phyloP scores from a whole-genome alignment of 2,329 filamentous ascomycete species.

The Paramyrothecium sp. region DNA sequence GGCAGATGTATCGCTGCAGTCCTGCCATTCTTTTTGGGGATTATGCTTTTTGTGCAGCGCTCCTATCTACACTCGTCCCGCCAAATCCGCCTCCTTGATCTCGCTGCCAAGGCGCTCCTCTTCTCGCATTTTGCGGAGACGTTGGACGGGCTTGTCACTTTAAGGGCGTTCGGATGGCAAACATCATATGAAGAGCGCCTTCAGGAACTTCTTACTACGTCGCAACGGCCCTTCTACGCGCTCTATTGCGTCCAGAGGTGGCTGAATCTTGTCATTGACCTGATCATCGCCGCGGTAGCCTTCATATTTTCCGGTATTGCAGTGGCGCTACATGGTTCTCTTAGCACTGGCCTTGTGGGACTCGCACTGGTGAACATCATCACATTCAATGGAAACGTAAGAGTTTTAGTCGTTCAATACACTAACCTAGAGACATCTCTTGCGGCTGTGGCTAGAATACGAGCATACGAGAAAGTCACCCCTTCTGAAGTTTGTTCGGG shows the following conservation, averaged over 20 bases:
- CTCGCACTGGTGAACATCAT: conserved; percentile 37
- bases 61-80: conserved; percentile 59
- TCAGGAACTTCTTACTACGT: conserved; percentile 23
- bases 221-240: conserved; percentile 40
- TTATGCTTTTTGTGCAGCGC: conserved; percentile 49
- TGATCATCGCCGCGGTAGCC: conserved; percentile 47
- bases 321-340: conserved; percentile 31
- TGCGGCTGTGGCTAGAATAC: conserved; percentile 20
- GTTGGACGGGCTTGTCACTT: conserved; percentile 49
- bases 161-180: conserved; percentile 55
- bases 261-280: conserved; percentile 48
- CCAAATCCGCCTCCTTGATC: conserved; percentile 55
- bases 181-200: conserved; percentile 14
- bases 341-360: conserved; percentile 32
- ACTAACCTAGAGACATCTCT: conserved; percentile 28
- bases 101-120: conserved; percentile 56
- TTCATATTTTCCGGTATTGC: conserved; percentile 43
- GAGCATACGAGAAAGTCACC: conserved; percentile 4
- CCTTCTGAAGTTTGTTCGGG: conserved; percentile 13
- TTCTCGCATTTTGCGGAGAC: conserved; percentile 56
- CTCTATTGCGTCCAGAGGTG: conserved; percentile 61
- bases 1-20: conserved; percentile 42
- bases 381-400: conserved; percentile 28
- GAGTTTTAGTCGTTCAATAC: conserved; percentile 28
- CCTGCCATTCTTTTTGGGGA: conserved; percentile 43